Base-by-base conservation (phyloP, 768 basidiomycete species). In the Serendipita sp. region DNA sequence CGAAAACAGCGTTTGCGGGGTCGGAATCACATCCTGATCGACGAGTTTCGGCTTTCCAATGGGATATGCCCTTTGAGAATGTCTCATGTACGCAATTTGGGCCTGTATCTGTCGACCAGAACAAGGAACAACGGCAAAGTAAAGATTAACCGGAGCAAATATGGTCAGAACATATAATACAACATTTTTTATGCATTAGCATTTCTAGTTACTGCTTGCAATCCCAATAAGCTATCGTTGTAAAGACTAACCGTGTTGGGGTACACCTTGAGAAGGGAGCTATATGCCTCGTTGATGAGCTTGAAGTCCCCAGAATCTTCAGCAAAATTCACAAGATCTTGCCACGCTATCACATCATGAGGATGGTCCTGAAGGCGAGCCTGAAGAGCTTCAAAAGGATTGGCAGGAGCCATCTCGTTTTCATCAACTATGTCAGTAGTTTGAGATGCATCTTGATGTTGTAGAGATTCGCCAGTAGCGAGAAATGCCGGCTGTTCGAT, bases 1-100 rank as follows among this genome's bases (percentile, higher is more conserved):
- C 70, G 85, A 88, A 78, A 97, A 98, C n/a, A 97, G 75, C 7
- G 81, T 81, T 75, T 95, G 91, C 18, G 90, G 93, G 70, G 84
- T 83, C 65, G 80, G 78, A 74, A 88, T 89, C 28, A 84, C 80
- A 23, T 80, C 75, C 47, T 81, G 80, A 73, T 83, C 77, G 67
- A 80, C 76, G 74, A 89, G 23, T n/a, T 32, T 60, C 35, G 56
- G 56, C 36, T 60, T 60, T 60, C 56, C 56, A n/a, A 38, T 32
- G 36, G 56, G 56, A 32, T 60, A 36, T n/a, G 56, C 56, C 8
- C 56, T 4, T 38, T 60, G 71, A 70, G 85, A 88, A 69, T 91
- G 89, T 63, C 80, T 83, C 72, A 92, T 80, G 72, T 92, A 92
- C 23, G 85, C 83, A 68, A 91, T 87, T 76, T 93, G 91, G 0